Percentiles rank a stretch among this genome's conserved stretches.
phyloP scores from a whole-genome alignment of 495 filamentous ascomycete species.

The Hypoxylon subgilvum region DNA sequence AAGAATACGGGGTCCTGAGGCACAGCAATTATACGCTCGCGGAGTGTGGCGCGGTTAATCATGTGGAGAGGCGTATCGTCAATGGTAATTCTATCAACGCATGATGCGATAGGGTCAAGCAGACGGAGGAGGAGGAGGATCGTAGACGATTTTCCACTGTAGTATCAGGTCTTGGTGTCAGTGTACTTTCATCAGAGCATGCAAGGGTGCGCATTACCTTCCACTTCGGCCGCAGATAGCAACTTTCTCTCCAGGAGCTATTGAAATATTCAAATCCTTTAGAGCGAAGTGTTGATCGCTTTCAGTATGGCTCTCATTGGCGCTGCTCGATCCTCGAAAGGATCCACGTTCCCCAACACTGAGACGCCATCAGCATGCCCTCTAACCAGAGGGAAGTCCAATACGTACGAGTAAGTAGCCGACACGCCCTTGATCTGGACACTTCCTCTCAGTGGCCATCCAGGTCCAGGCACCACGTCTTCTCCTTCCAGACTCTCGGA shows the following conservation, averaged over 20 bases:
- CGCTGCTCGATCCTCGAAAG: not conserved
- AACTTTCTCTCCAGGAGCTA: conserved; percentile 33
- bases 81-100: conserved; percentile 47
- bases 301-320: not conserved
- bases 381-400: not conserved
- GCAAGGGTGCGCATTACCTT: conserved; percentile 4
- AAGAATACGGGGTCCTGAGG: conserved; percentile 68
- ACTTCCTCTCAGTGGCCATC: conserved; percentile 36
- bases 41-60: conserved; percentile 23
- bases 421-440: conserved; percentile 43
- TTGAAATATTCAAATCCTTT: conserved; percentile 35
- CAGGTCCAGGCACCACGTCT: conserved; percentile 36
- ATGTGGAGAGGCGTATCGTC: conserved; percentile 52
- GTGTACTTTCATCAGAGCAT: not conserved
- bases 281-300: conserved; percentile 18
- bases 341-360: not conserved
- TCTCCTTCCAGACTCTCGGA: conserved; percentile 43
- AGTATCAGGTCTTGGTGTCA: not conserved
- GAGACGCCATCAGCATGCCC: conserved; percentile 5
- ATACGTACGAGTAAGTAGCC: conserved; percentile 39
- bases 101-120: conserved; percentile 26
- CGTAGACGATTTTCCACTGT: conserved; percentile 50
- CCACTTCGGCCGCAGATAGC: conserved; percentile 30
- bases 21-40: conserved; percentile 45
- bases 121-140: conserved; percentile 50